phyloP scores from a whole-genome alignment of 371 early-diverging fungal genomes.

The Smittium mucronatum region DNA sequence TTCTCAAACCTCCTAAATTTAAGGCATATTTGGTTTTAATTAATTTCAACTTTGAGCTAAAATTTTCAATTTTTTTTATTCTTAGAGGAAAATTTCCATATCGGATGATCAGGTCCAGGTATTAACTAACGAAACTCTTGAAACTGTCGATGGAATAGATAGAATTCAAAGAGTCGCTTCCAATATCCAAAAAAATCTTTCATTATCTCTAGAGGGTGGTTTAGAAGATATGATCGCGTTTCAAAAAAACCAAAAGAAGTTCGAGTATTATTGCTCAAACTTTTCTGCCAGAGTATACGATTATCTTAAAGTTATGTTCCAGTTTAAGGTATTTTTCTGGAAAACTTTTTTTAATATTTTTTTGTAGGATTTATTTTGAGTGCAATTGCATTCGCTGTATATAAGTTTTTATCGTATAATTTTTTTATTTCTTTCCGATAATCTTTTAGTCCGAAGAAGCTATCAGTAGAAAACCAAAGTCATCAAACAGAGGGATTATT shows the following conservation, averaged over 20 bases:
- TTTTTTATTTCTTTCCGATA: too few species aligned
- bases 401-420: too few species aligned
- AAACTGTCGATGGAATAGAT: conserved; percentile 56
- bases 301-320: conserved; percentile 53
- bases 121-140: conserved; percentile 70
- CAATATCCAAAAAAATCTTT: conserved; percentile 61
- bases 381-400: too few species aligned
- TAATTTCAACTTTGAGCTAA: too few species aligned
- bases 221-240: conserved; percentile 59
- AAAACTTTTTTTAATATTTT: background rate
- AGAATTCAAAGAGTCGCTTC: conserved; percentile 67
- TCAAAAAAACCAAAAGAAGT: conserved; percentile 62
- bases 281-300: conserved; percentile 69
- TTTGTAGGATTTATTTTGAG: background rate
- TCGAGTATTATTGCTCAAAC: conserved; percentile 56
- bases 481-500: conserved; percentile 13
- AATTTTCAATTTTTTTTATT: too few species aligned
- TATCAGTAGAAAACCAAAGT: conserved; percentile 4
- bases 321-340: conserved; percentile 34
- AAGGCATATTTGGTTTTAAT: too few species aligned
- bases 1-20: too few species aligned
- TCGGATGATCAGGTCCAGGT: conserved; percentile 54
- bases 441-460: conserved; percentile 4
- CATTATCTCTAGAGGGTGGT: conserved; percentile 51
- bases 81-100: conserved; percentile 54